Evolutionary conservation across 2,329 filamentous ascomycete species (phyloP).

Genomic region (Setomelanomma holmii): DNA sequence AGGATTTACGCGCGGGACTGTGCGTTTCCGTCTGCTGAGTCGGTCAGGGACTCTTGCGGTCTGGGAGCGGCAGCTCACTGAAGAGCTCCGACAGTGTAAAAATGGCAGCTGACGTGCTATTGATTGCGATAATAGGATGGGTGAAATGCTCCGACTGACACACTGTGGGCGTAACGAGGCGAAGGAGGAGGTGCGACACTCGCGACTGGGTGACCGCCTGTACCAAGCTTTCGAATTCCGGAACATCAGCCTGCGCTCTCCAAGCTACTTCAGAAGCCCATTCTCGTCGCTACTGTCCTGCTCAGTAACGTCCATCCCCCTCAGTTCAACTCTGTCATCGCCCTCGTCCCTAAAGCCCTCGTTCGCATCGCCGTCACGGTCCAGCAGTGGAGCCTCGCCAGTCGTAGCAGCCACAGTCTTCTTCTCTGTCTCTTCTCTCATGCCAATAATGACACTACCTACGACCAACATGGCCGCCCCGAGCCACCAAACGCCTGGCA

Average conservation of each 20-base stretch:
- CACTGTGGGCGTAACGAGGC: neutral
- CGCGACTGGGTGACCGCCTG: neutral
- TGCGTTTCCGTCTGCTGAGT: neutral
- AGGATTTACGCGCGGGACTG: neutral
- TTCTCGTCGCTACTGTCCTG: constrained; percentile 38
- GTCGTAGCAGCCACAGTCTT: constrained; percentile 35
- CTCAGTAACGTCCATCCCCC: constrained; percentile 31
- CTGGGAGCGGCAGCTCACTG: neutral
- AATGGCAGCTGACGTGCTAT: no score
- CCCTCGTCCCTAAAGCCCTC: constrained; percentile 48
- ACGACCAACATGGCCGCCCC: constrained; percentile 75
- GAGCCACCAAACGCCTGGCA: constrained; percentile 79
- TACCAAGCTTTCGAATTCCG: neutral
- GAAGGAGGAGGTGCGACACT: neutral
- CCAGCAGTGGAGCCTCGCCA: constrained; percentile 29
- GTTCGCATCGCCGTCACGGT: constrained; percentile 19
- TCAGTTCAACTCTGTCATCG: constrained; percentile 37
- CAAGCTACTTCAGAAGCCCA: constrained; percentile 36
- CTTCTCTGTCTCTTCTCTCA: constrained; percentile 64
- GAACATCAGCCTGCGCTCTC: neutral
- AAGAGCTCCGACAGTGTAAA: neutral
- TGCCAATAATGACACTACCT: constrained; percentile 79
- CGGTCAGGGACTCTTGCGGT: neutral
- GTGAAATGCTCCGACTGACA: neutral
- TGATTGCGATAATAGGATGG: no score